A percentile compares a stretch with the other conserved stretches of the same genome.
phyloP scores from a whole-genome alignment of 1,284 basidiomycete species.

The Peniophora sp. region DNA sequence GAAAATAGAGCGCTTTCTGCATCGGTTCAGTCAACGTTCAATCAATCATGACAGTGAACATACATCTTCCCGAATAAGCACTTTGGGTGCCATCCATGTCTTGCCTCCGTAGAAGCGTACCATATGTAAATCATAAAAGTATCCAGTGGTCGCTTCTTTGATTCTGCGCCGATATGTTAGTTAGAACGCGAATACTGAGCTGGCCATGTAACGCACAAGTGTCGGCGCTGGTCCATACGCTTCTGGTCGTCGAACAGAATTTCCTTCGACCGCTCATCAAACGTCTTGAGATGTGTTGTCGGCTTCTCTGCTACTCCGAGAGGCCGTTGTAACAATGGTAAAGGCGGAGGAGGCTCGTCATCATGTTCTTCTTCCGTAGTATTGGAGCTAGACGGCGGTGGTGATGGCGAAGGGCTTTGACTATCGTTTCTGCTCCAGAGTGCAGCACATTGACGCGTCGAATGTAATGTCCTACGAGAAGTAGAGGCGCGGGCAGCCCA shows the following conservation, averaged over 20 bases:
- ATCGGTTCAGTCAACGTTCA: not conserved
- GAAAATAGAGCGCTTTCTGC: constrained; percentile 87
- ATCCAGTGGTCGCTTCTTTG: constrained; percentile 81
- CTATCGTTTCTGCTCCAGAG: too few species aligned
- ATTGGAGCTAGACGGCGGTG: not conserved
- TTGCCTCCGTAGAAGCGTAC: constrained; percentile 85
- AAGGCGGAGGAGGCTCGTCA: not conserved
- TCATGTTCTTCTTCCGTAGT: not conserved
- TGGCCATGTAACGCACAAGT: not conserved
- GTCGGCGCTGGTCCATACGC: not conserved
- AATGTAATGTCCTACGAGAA: too few species aligned
- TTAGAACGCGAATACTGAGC: not conserved
- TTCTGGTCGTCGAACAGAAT: not conserved
- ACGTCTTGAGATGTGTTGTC: not conserved
- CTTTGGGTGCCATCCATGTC: constrained; percentile 88
- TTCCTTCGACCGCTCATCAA: not conserved
- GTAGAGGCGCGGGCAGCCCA: too few species aligned
- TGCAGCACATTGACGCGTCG: too few species aligned
- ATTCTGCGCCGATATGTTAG: constrained; percentile 40
- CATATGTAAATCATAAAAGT: constrained; percentile 86
- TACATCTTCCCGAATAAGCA: constrained; percentile 86
- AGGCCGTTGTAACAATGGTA: not conserved
- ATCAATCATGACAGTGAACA: constrained; percentile 23
- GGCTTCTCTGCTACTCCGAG: not conserved
- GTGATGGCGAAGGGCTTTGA: too few species aligned